A percentile compares a stretch with the other conserved stretches of the same genome.
Conservation (phyloP, 2,329 filamentous ascomycete genomes). For the Sarocladiaceae sp. region DNA sequence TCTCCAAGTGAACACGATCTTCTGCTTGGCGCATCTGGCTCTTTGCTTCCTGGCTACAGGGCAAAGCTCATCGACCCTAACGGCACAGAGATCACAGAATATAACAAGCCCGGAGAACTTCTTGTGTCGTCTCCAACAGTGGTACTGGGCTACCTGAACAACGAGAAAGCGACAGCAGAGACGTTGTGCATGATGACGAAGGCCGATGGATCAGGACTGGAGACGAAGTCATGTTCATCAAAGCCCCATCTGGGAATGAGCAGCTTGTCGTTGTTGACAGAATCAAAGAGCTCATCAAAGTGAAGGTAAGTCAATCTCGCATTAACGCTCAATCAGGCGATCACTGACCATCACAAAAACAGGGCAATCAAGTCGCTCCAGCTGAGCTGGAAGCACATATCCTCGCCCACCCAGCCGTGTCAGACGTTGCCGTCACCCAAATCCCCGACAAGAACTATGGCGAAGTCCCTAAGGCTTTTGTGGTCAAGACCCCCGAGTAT, state of each 20-base stretch:
- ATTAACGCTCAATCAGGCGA: not conserved
- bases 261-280: slow-evolving; percentile 81
- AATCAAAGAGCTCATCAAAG: slow-evolving; percentile 62
- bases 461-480: slow-evolving; percentile 57
- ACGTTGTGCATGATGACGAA: slow-evolving; percentile 63
- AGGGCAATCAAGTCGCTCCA: slow-evolving; percentile 72
- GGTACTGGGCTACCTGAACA: slow-evolving; percentile 76
- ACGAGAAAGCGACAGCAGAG: slow-evolving; percentile 71
- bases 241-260: slow-evolving; percentile 60
- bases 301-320: slow-evolving; percentile 46
- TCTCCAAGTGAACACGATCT: slow-evolving; percentile 55
- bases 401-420: slow-evolving; percentile 62
- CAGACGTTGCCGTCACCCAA: slow-evolving; percentile 68
- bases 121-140: slow-evolving; percentile 69
- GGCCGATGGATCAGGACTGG: slow-evolving; percentile 73
- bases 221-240: slow-evolving; percentile 67
- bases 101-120: slow-evolving; percentile 71
- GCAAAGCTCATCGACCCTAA: slow-evolving; percentile 63
- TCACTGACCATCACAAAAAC: not conserved
- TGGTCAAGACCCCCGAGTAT: slow-evolving; percentile 42
- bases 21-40: slow-evolving; percentile 65
- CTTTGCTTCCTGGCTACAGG: slow-evolving; percentile 57
- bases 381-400: slow-evolving; percentile 72
- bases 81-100: slow-evolving; percentile 59
- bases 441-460: slow-evolving; percentile 51